Percentiles rank a stretch among this genome's conserved stretches.
Conservation (phyloP, 148 eudicot genomes). For the Chenopodium formosanum region DNA sequence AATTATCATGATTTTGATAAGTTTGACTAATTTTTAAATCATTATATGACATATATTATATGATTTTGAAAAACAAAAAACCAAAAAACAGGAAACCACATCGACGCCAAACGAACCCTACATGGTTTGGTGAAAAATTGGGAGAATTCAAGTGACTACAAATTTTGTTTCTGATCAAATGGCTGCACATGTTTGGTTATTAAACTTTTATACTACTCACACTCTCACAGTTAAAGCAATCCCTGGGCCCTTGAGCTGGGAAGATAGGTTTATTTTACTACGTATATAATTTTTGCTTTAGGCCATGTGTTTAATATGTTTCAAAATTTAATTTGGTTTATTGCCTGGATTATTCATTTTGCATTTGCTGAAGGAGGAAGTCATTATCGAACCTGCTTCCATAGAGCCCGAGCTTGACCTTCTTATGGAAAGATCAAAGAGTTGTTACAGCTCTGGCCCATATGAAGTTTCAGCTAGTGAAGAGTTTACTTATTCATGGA, state of each 20-base stretch:
- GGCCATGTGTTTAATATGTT: background rate
- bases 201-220: no score
- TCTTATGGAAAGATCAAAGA: slow-evolving; percentile 38
- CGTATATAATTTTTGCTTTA: background rate
- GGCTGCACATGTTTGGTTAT: no score
- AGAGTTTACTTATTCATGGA: slow-evolving; percentile 60
- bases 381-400: slow-evolving; percentile 15
- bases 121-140: no score
- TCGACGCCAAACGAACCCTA: no score
- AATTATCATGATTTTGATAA: no score
- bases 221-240: background rate
- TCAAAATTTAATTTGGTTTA: background rate
- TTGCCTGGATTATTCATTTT: slow-evolving; percentile 8
- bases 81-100: no score
- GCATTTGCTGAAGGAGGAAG: slow-evolving; percentile 43
- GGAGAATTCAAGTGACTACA: no score
- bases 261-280: background rate
- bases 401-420: slow-evolving; percentile 26
- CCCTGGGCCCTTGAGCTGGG: background rate
- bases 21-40: no score
- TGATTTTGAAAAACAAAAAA: no score
- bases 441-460: slow-evolving; percentile 38
- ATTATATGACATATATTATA: no score
- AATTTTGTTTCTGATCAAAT: no score
- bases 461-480: slow-evolving; percentile 38